phyloP scores from a whole-genome alignment of 2,329 filamentous ascomycete genomes.

The Biscogniauxia marginata region DNA sequence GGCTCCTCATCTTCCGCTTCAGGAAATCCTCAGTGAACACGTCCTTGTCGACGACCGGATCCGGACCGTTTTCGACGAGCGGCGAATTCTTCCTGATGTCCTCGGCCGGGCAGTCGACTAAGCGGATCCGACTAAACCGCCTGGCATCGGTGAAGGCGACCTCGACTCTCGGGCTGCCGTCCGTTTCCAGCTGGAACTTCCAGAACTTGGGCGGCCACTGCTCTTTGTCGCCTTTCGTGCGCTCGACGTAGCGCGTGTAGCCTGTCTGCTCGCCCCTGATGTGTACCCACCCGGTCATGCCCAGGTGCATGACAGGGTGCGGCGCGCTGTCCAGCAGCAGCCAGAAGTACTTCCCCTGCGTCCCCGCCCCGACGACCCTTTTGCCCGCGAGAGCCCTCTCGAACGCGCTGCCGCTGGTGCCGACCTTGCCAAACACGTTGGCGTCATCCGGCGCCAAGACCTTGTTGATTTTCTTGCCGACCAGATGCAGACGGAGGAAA shows the following conservation, averaged over 20 bases:
- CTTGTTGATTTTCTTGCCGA: constrained; percentile 73
- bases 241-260: constrained; percentile 81
- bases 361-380: constrained; percentile 67
- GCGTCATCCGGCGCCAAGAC: constrained; percentile 74
- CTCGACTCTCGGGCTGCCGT: constrained; percentile 52
- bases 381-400: constrained; percentile 72
- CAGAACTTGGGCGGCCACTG: constrained; percentile 88
- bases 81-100: constrained; percentile 76
- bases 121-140: constrained; percentile 73
- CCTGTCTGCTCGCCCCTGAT: constrained; percentile 75
- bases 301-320: constrained; percentile 87
- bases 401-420: constrained; percentile 74
- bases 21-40: constrained; percentile 77
- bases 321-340: constrained; percentile 71
- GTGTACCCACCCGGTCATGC: constrained; percentile 83
- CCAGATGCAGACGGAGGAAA: constrained; percentile 77
- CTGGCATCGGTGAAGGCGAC: constrained; percentile 83
- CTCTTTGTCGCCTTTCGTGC: constrained; percentile 59
- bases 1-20: constrained; percentile 64
- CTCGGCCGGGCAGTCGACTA: constrained; percentile 76
- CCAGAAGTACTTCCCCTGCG: constrained; percentile 98
- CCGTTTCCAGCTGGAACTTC: constrained; percentile 77
- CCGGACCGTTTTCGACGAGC: constrained; percentile 87
- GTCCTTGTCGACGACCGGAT: constrained; percentile 81
- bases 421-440: constrained; percentile 88